Conservation (phyloP, 2,329 filamentous ascomycete species). For the Zalaria obscura region DNA sequence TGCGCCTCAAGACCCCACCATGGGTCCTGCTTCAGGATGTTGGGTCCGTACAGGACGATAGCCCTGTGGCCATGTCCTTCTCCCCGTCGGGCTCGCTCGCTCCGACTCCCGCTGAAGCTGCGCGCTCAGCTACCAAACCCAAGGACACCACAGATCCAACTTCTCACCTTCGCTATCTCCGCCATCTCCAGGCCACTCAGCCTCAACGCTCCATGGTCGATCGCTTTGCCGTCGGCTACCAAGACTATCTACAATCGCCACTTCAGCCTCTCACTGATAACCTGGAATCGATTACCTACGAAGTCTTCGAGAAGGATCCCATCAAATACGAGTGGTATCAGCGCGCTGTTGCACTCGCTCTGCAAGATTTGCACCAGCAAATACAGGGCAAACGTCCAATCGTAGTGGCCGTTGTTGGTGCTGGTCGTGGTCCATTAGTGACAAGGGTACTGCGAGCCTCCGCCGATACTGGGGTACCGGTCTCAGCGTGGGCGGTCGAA, state of each 20-base stretch:
- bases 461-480: slow-evolving; percentile 56
- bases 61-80: slow-evolving; percentile 1
- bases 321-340: slow-evolving; percentile 98
- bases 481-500: slow-evolving; percentile 85
- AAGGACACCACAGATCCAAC: slow-evolving; percentile 39
- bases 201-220: slow-evolving; percentile 49
- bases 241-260: slow-evolving; percentile 92
- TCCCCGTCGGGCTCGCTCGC: slow-evolving; percentile 9
- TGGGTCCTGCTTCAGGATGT: slow-evolving; percentile 48
- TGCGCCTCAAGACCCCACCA: slow-evolving; percentile 42
- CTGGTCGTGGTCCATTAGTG: slow-evolving; percentile 83
- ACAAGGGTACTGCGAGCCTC: slow-evolving; percentile 76
- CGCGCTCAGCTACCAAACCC: slow-evolving; percentile 20
- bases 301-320: slow-evolving; percentile 95
- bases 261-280: slow-evolving; percentile 93
- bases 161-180: slow-evolving; percentile 65
- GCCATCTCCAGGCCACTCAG: slow-evolving; percentile 73
- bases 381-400: slow-evolving; percentile 62
- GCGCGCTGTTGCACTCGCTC: slow-evolving; percentile 62
- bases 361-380: slow-evolving; percentile 69
- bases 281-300: slow-evolving; percentile 91
- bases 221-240: slow-evolving; percentile 56
- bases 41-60: slow-evolving; percentile 34
- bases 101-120: slow-evolving; percentile 58
- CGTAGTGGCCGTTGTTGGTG: slow-evolving; percentile 82